phyloP scores from a whole-genome alignment of 805 yeast species.

The Candida qinlingensis region DNA sequence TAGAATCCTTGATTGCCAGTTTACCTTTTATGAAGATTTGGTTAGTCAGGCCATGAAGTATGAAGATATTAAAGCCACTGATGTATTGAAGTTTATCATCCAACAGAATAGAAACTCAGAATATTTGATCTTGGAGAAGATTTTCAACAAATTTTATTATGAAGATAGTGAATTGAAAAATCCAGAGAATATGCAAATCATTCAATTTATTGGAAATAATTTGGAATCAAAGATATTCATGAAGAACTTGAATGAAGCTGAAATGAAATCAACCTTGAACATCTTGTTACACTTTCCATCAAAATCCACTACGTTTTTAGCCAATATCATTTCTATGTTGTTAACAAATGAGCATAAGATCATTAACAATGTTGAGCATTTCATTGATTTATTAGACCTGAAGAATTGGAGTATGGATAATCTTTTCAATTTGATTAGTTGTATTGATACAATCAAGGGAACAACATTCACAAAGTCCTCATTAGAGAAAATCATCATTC shows the following conservation, averaged over 20 bases:
- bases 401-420: not conserved
- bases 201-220: conserved; percentile 19
- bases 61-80: conserved; percentile 8
- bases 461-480: not conserved
- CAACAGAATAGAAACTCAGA: conserved; percentile 13
- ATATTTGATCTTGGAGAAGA: conserved; percentile 12
- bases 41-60: conserved; percentile 5
- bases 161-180: not conserved
- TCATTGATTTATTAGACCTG: conserved; percentile 1
- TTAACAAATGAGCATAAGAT: not conserved
- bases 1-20: not conserved
- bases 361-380: not conserved
- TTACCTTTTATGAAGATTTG: conserved; percentile 11
- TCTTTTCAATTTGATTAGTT: conserved; percentile 1
- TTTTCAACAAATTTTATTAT: conserved; percentile 1
- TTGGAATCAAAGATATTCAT: conserved; percentile 21
- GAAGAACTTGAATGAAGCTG: conserved; percentile 1
- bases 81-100: conserved; percentile 15
- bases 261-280: not conserved
- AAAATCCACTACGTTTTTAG: not conserved
- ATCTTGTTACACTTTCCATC: not conserved
- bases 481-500: too few species aligned
- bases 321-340: not conserved
- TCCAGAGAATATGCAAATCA: not conserved
- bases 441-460: not conserved